Percentiles rank a stretch among this genome's conserved stretches.
Evolutionary conservation across 768 basidiomycete genomes (phyloP).

Genomic region (Obba rivulosa): DNA sequence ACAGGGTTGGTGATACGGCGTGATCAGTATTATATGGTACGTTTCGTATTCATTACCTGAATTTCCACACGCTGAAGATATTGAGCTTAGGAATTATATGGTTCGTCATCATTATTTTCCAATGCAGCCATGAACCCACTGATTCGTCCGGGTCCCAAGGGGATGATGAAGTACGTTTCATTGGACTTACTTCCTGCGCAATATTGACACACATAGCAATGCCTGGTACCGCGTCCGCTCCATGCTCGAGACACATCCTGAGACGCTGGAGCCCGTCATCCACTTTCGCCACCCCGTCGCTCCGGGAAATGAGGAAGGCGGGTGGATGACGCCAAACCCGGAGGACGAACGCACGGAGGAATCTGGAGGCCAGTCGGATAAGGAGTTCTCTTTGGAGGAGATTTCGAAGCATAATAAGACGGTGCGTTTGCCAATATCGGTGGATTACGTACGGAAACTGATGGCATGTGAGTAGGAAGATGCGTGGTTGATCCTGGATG

Average conservation of each 20-base stretch:
- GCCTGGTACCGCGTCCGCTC: constrained; percentile 16
- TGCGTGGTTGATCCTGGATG: constrained; percentile 20
- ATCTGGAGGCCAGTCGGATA: background rate
- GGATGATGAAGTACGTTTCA: constrained; percentile 18
- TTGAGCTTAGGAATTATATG: constrained; percentile 6
- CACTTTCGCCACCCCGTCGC: constrained; percentile 14
- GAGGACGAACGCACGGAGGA: background rate
- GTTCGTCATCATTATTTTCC: background rate
- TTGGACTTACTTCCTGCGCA: too few species aligned
- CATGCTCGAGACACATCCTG: background rate
- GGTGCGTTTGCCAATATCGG: constrained; percentile 1
- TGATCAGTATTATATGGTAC: background rate
- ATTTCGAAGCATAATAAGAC: constrained; percentile 38
- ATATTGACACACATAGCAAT: constrained; percentile 6
- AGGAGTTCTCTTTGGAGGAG: constrained; percentile 31
- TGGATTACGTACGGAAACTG: background rate
- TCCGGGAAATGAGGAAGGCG: constrained; percentile 11
- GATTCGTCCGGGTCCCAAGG: constrained; percentile 10
- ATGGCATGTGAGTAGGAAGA: constrained; percentile 27
- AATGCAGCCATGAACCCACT: constrained; percentile 9
- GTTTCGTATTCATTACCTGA: background rate
- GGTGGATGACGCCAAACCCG: constrained; percentile 16
- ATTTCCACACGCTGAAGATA: background rate
- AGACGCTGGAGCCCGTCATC: constrained; percentile 3
- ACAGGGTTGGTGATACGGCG: background rate